phyloP scores from a whole-genome alignment of 192 early-diverging fungal genomes.

The Cetraspora pellucida region DNA sequence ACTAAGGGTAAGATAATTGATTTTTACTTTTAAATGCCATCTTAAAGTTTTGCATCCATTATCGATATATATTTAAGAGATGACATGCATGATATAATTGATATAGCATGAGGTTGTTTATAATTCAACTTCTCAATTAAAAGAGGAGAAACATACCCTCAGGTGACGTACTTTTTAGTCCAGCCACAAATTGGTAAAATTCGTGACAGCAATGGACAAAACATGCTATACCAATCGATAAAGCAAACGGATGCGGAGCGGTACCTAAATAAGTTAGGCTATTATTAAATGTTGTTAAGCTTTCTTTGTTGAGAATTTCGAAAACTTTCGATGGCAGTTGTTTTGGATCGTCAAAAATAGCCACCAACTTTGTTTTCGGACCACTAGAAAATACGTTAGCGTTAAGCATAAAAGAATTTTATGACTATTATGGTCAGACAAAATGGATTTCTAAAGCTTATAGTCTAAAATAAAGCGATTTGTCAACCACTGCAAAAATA shows the following conservation, averaged over 20 bases:
- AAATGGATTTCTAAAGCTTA: too few species aligned
- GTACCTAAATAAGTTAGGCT: not conserved
- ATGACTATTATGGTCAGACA: not conserved
- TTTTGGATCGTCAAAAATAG: conserved; percentile 14
- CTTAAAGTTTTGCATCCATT: not conserved
- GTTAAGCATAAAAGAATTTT: not conserved
- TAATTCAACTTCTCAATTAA: not conserved
- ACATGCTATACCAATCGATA: conserved; percentile 28
- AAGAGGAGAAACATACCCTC: conserved; percentile 2
- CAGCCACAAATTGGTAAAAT: conserved; percentile 24
- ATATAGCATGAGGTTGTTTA: not conserved
- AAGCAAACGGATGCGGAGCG: not conserved
- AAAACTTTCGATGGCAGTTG: conserved; percentile 16
- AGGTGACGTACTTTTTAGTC: conserved; percentile 4
- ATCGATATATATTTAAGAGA: not conserved
- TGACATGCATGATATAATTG: not conserved
- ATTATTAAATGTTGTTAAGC: not conserved
- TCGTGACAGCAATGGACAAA: conserved; percentile 26
- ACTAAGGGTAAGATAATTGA: conserved; percentile 1
- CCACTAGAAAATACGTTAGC: not conserved
- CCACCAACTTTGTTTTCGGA: not conserved
- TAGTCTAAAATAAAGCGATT: too few species aligned
- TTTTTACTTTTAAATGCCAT: not conserved
- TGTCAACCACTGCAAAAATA: conserved; percentile 2
- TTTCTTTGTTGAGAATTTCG: not conserved